Evolutionary conservation across 768 basidiomycete genomes (phyloP).

Genomic region (Phallus indusiatus): DNA sequence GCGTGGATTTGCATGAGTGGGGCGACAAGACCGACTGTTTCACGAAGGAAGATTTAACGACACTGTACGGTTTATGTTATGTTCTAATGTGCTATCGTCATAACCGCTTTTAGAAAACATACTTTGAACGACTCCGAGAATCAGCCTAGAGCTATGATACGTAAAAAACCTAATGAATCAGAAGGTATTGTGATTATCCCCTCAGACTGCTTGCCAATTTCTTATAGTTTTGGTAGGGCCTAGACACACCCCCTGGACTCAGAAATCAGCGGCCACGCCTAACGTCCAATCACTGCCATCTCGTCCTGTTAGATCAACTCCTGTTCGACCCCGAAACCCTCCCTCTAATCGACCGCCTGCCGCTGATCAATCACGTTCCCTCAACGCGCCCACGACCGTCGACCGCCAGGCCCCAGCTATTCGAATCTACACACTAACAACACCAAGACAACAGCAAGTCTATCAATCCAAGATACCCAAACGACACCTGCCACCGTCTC

Average conservation of each 20-base stretch:
- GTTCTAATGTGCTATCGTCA: neutral
- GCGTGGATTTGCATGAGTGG: slow-evolving; percentile 96
- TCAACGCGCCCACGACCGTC: slow-evolving; percentile 36
- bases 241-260: slow-evolving; percentile 7
- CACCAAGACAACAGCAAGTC: slow-evolving; percentile 26
- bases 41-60: slow-evolving; percentile 92
- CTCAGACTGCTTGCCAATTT: neutral
- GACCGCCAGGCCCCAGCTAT: slow-evolving; percentile 21
- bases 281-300: slow-evolving; percentile 2
- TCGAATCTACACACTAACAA: slow-evolving; percentile 29
- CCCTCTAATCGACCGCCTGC: slow-evolving; percentile 11
- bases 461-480: slow-evolving; percentile 36
- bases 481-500: slow-evolving; percentile 46
- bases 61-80: slow-evolving; percentile 41
- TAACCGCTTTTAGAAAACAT: slow-evolving; percentile 55
- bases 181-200: slow-evolving; percentile 21
- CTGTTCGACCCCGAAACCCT: neutral
- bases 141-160: slow-evolving; percentile 38
- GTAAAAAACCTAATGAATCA: slow-evolving; percentile 53
- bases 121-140: slow-evolving; percentile 86
- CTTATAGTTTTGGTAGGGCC: neutral
- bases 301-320: neutral
- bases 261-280: neutral
- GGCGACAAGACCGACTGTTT: slow-evolving; percentile 98
- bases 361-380: neutral